These are phyloP conservation scores for Neocallimastix lanati DNA, from an alignment of 192 early-diverging fungal genomes.

Conservation along the genomic window DNA sequence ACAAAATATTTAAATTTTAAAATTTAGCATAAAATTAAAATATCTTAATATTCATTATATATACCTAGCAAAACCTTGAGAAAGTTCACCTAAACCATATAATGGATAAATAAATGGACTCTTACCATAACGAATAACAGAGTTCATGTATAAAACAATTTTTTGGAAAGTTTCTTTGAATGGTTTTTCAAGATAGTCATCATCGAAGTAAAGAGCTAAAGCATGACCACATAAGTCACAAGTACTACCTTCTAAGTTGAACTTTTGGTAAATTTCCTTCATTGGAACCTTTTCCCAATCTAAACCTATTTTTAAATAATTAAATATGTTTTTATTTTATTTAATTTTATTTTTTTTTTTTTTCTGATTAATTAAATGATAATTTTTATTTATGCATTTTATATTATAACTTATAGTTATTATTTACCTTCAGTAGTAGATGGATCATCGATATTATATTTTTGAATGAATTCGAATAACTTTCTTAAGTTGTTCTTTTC, in stretches of 20 bases:
- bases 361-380: no score
- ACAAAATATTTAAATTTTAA: no score
- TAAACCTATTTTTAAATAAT: conserved; percentile 14
- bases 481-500: no score
- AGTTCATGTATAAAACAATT: conserved; percentile 80
- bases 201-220: conserved; percentile 87
- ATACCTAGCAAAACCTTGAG: conserved; percentile 88
- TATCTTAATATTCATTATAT: neutral
- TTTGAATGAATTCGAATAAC: no score
- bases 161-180: conserved; percentile 76
- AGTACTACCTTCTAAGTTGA: conserved; percentile 75
- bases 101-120: conserved; percentile 97
- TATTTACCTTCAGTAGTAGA: neutral
- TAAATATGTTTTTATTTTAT: neutral
- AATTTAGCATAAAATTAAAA: no score
- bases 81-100: conserved; percentile 92
- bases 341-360: neutral
- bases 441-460: no score
- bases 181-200: conserved; percentile 38
- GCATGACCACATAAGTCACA: conserved; percentile 97
- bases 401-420: neutral
- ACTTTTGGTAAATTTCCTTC: conserved; percentile 68
- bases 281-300: conserved; percentile 59
- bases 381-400: no score
- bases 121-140: conserved; percentile 84